A percentile compares a stretch with the other conserved stretches of the same genome.
Evolutionary conservation across 2,329 filamentous ascomycete genomes (phyloP).

Genomic region (Daldinia sp.): DNA sequence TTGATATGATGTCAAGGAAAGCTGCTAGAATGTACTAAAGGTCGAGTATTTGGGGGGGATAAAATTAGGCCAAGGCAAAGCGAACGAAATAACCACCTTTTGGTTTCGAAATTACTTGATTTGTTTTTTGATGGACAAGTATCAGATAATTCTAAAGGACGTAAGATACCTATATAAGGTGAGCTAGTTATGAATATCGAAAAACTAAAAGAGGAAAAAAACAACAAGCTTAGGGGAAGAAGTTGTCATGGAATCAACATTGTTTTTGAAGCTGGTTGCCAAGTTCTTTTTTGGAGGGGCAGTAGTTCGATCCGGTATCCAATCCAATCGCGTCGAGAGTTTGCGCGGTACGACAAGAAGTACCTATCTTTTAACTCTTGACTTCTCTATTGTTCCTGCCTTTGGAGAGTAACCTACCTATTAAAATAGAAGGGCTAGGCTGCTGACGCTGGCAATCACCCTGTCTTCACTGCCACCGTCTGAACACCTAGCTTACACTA

Average conservation of each 20-base stretch:
- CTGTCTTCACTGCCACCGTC: conserved; percentile 7
- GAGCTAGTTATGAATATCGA: not conserved
- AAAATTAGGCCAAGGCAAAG: not conserved
- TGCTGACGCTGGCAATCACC: conserved; percentile 11
- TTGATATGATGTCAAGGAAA: conserved; percentile 6
- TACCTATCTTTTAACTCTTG: too few species aligned
- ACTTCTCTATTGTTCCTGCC: conserved; percentile 2
- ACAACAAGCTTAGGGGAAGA: conserved; percentile 1
- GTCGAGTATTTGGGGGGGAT: not conserved
- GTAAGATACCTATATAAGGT: not conserved
- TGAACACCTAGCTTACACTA: not conserved
- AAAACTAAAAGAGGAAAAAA: not conserved
- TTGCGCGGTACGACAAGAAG: conserved; percentile 8
- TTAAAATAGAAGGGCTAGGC: not conserved
- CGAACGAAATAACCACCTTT: not conserved
- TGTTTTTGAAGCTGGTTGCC: conserved; percentile 28
- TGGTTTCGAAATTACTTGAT: not conserved
- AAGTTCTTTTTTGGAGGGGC: conserved; percentile 31
- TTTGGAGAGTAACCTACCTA: too few species aligned
- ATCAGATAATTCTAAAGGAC: not conserved
- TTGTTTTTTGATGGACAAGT: not conserved
- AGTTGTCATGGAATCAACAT: conserved; percentile 18
- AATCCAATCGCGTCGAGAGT: conserved; percentile 15
- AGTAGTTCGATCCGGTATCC: conserved; percentile 14
- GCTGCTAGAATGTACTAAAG: not conserved